Percentiles rank a stretch among this genome's conserved stretches.
Evolutionary conservation across 1,284 basidiomycete genomes (phyloP).

Genomic region (Heterobasidion irregulare): DNA sequence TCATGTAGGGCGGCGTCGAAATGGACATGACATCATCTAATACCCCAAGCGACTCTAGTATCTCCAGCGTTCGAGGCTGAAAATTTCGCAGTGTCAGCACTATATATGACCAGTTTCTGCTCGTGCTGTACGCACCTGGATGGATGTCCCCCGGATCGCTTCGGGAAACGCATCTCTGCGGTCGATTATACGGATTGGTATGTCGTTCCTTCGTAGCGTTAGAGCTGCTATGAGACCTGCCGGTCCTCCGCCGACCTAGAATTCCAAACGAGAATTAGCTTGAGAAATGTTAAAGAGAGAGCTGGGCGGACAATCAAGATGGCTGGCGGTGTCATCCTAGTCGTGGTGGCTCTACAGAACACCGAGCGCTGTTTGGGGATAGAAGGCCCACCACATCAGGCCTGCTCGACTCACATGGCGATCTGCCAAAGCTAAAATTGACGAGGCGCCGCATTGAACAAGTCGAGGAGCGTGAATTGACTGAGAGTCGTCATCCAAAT

Average conservation of each 20-base stretch:
- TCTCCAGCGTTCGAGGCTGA: constrained; percentile 9
- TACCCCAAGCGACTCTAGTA: constrained; percentile 9
- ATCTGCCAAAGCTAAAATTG: no score
- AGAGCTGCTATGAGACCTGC: constrained; percentile 18
- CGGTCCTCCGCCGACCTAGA: constrained; percentile 18
- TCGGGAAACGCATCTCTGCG: constrained; percentile 10
- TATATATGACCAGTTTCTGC: neutral
- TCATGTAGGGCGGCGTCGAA: constrained; percentile 1
- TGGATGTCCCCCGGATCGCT: constrained; percentile 10
- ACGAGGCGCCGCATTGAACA: no score
- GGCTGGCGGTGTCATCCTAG: neutral
- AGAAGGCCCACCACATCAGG: no score
- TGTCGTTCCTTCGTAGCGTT: constrained; percentile 14
- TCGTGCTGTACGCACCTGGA: constrained; percentile 5
- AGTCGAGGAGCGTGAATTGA: no score
- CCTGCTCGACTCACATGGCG: no score
- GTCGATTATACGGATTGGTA: constrained; percentile 18
- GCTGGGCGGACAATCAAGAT: neutral
- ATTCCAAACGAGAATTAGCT: neutral
- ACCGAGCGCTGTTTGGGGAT: no score
- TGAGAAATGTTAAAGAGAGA: neutral
- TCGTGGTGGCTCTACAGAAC: neutral
- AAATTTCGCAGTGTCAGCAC: neutral
- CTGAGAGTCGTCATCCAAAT: no score
- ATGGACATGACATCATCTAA: constrained; percentile 8